A percentile compares a stretch with the other conserved stretches of the same genome.
Conservation (phyloP, 2,329 filamentous ascomycete genomes). For the Sarocladium oryzae region DNA sequence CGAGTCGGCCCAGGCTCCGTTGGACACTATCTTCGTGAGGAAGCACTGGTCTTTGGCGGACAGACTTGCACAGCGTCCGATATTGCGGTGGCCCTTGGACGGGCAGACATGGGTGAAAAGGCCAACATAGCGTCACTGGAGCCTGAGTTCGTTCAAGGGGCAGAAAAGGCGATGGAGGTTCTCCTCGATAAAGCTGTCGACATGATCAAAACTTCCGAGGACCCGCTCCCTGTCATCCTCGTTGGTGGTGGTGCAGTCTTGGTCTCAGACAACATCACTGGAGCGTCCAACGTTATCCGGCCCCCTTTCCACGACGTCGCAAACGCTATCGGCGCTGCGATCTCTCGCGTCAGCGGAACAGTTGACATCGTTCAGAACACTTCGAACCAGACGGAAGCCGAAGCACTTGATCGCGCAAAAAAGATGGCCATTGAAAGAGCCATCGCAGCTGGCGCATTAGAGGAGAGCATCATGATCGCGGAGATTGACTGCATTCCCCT, state of each 20-base stretch:
- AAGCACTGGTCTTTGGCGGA: slow-evolving; percentile 52
- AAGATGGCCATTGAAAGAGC: slow-evolving; percentile 36
- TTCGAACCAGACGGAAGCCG: slow-evolving; percentile 30
- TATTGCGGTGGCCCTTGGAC: slow-evolving; percentile 30
- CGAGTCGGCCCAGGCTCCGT: slow-evolving; percentile 55
- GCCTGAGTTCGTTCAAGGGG: background rate
- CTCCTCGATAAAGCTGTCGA: slow-evolving; percentile 50
- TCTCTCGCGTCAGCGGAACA: slow-evolving; percentile 50
- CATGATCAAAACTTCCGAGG: slow-evolving; percentile 55
- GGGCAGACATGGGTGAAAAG: slow-evolving; percentile 19
- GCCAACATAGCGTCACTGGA: background rate
- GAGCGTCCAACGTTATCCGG: slow-evolving; percentile 50
- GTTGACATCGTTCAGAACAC: slow-evolving; percentile 45
- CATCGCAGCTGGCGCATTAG: slow-evolving; percentile 37
- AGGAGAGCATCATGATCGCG: slow-evolving; percentile 38
- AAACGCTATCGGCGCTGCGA: slow-evolving; percentile 60
- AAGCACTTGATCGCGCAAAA: slow-evolving; percentile 31
- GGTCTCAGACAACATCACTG: slow-evolving; percentile 46
- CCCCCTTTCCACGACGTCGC: slow-evolving; percentile 53
- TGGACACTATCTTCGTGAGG: slow-evolving; percentile 47
- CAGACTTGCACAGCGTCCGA: slow-evolving; percentile 54
- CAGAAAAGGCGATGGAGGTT: background rate
- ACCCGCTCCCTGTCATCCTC: slow-evolving; percentile 52
- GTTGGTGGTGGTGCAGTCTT: slow-evolving; percentile 59
- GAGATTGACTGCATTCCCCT: slow-evolving; percentile 50